Conservation (phyloP, 192 early-diverging fungal species). For the Coemansia aciculifera region DNA sequence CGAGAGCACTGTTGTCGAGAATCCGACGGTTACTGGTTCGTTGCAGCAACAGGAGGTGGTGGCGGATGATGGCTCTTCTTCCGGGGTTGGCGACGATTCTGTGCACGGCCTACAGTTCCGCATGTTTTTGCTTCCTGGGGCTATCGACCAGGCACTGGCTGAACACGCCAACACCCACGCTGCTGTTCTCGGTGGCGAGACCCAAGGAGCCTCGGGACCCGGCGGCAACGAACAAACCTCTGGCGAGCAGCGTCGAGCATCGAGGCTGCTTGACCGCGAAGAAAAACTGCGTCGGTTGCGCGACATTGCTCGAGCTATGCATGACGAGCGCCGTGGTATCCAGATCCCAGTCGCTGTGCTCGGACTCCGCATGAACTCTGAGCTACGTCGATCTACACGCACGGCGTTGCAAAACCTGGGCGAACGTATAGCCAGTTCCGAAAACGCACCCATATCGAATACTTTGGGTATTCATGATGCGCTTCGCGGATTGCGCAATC, state of each 20-base stretch:
- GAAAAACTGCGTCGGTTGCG: constrained; percentile 40
- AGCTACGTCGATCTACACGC: constrained; percentile 21
- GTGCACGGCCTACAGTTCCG: constrained; percentile 19
- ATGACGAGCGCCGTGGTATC: constrained; percentile 34
- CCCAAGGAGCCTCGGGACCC: not conserved
- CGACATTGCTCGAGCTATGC: constrained; percentile 39
- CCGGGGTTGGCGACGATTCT: not conserved
- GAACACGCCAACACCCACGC: constrained; percentile 14
- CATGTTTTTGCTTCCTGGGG: constrained; percentile 45
- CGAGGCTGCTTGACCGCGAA: constrained; percentile 19
- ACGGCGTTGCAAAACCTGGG: constrained; percentile 1
- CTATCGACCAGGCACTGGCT: constrained; percentile 42
- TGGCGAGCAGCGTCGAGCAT: constrained; percentile 13
- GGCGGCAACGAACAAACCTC: not conserved
- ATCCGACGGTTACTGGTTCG: not conserved
- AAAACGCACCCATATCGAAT: not conserved
- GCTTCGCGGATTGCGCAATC: constrained; percentile 2
- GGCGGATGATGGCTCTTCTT: not conserved
- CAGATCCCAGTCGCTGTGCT: constrained; percentile 37
- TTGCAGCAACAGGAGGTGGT: not conserved
- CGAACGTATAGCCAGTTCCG: not conserved
- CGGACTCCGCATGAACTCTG: constrained; percentile 31
- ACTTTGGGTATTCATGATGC: not conserved
- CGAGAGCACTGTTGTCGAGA: not conserved
- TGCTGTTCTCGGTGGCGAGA: not conserved